A percentile compares a stretch with the other conserved stretches of the same genome.
phyloP scores from a whole-genome alignment of 805 yeast species.

The Candida pseudoglaebosa region DNA sequence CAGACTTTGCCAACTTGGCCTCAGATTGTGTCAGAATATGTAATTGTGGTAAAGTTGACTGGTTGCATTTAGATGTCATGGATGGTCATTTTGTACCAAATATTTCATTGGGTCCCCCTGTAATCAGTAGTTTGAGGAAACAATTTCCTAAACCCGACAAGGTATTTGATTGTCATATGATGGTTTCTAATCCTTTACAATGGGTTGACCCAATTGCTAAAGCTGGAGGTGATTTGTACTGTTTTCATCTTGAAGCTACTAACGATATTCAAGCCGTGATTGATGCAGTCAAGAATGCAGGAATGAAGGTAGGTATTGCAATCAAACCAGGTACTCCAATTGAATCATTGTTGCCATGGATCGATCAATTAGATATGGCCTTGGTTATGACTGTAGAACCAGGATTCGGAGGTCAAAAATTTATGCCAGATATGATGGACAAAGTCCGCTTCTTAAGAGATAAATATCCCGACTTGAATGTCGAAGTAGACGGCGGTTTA shows the following conservation, averaged over 20 bases:
- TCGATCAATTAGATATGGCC: conserved; percentile 85
- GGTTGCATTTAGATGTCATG: conserved; percentile 98
- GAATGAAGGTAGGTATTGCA: conserved; percentile 94
- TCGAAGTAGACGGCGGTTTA: conserved; percentile 96
- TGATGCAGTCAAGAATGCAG: conserved; percentile 67
- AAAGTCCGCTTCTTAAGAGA: conserved; percentile 77
- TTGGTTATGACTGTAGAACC: conserved; percentile 98
- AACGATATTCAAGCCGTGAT: conserved; percentile 71
- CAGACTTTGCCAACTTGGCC: conserved; percentile 87
- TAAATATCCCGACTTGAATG: conserved; percentile 73
- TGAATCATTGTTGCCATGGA: conserved; percentile 72
- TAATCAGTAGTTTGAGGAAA: conserved; percentile 72
- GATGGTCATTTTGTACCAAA: conserved; percentile 99
- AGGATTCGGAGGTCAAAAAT: conserved; percentile 97
- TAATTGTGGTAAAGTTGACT: conserved; percentile 72
- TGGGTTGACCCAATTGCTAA: conserved; percentile 93
- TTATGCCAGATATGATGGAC: conserved; percentile 95
- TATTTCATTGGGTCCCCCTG: conserved; percentile 89
- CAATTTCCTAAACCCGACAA: conserved; percentile 64
- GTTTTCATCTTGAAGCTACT: conserved; percentile 94
- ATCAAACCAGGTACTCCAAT: conserved; percentile 91
- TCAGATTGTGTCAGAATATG: conserved; percentile 81
- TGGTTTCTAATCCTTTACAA: conserved; percentile 88
- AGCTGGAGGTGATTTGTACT: conserved; percentile 94
- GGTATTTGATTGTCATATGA: conserved; percentile 95